Conservation (phyloP, 768 basidiomycete species). For the Suillus ampliporus region DNA sequence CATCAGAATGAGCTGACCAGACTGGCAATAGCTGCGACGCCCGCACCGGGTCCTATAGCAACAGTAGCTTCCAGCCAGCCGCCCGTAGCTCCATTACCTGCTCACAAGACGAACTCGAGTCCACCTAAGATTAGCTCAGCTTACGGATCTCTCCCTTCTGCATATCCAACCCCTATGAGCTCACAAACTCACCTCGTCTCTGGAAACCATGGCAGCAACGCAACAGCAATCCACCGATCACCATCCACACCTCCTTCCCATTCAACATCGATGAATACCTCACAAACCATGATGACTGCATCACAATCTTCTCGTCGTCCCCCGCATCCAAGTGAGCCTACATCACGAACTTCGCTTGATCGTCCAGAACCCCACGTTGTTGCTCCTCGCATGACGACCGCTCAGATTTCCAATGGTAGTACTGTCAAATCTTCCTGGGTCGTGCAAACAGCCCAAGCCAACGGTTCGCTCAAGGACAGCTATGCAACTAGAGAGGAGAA, state of each 20-base stretch:
- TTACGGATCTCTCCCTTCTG: slow-evolving; percentile 19
- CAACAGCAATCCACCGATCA: slow-evolving; percentile 20
- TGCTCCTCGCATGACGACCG: slow-evolving; percentile 18
- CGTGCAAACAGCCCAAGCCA: slow-evolving; percentile 32
- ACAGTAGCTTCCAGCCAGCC: slow-evolving; percentile 19
- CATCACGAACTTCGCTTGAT: slow-evolving; percentile 1
- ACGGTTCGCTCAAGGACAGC: slow-evolving; percentile 22
- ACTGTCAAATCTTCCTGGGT: slow-evolving; percentile 39
- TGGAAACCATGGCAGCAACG: slow-evolving; percentile 20
- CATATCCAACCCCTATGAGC: slow-evolving; percentile 32
- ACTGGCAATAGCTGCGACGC: background rate
- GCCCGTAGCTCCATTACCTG: slow-evolving; percentile 26
- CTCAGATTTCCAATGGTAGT: slow-evolving; percentile 20
- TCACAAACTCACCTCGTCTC: slow-evolving; percentile 12
- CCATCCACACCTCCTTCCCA: slow-evolving; percentile 27
- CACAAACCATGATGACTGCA: slow-evolving; percentile 27
- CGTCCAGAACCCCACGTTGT: slow-evolving; percentile 15
- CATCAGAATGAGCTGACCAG: slow-evolving; percentile 24
- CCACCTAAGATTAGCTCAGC: slow-evolving; percentile 20
- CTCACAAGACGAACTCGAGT: slow-evolving; percentile 20
- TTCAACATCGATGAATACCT: slow-evolving; percentile 24
- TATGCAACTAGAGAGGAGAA: slow-evolving; percentile 35
- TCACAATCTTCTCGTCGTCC: slow-evolving; percentile 35
- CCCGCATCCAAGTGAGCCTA: slow-evolving; percentile 2
- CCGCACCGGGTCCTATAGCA: background rate